Evolutionary conservation across 2,329 filamentous ascomycete genomes (phyloP).

Genomic region (Fusarium nurragi): DNA sequence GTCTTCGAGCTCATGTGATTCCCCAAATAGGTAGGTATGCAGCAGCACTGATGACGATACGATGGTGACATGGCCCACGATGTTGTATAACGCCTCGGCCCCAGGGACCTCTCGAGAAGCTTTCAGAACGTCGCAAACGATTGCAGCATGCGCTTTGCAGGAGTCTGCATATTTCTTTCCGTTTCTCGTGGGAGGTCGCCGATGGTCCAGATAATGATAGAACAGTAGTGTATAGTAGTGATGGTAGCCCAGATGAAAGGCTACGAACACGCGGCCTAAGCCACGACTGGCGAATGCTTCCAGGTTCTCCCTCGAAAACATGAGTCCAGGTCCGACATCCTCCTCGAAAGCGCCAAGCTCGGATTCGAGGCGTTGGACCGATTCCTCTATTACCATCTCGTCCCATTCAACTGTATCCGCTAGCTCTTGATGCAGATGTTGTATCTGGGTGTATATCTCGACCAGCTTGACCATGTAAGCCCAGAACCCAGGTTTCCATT

Average conservation of each 20-base stretch:
- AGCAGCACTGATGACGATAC: constrained; percentile 50
- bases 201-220: constrained; percentile 49
- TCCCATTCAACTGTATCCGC: constrained; percentile 45
- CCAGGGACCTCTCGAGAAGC: constrained; percentile 39
- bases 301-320: constrained; percentile 44
- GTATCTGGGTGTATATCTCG: constrained; percentile 47
- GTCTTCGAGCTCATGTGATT: constrained; percentile 43
- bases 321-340: constrained; percentile 30
- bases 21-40: constrained; percentile 49
- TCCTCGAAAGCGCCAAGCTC: constrained; percentile 42
- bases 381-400: constrained; percentile 40
- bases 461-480: constrained; percentile 47
- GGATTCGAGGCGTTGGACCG: constrained; percentile 28
- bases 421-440: constrained; percentile 46
- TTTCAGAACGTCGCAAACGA: constrained; percentile 45
- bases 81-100: constrained; percentile 47
- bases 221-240: constrained; percentile 49
- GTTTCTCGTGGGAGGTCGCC: constrained; percentile 42
- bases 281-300: constrained; percentile 38
- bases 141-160: constrained; percentile 46
- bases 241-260: constrained; percentile 49
- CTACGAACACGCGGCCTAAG: constrained; percentile 46
- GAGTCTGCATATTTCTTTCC: constrained; percentile 44
- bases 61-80: constrained; percentile 49
- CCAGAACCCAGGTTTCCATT: constrained; percentile 47